phyloP scores from a whole-genome alignment of 257 asterid genomes.

The Hygrophila difformis region DNA sequence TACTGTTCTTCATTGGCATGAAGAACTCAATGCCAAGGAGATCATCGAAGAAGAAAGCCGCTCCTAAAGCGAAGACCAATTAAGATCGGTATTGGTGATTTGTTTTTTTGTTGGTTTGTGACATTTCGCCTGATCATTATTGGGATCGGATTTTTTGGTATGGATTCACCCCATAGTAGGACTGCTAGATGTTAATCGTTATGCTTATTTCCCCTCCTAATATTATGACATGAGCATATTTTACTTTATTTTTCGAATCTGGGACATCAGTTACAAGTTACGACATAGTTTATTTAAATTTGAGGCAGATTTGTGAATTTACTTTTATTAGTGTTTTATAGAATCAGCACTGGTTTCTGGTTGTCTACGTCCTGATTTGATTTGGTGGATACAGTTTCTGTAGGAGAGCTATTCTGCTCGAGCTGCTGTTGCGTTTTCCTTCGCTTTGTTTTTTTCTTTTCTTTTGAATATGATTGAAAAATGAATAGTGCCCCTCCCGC shows the following conservation, averaged over 20 bases:
- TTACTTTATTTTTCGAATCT: too few relatives aligned
- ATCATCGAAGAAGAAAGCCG: constrained; percentile 60
- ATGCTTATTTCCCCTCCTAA: too few relatives aligned
- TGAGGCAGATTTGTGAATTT: not conserved
- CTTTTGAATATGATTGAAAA: too few relatives aligned
- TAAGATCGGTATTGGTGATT: constrained; percentile 23
- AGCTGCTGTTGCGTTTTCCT: too few relatives aligned
- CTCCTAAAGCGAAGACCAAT: constrained; percentile 56
- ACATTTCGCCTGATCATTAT: constrained; percentile 7
- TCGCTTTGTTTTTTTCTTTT: too few relatives aligned
- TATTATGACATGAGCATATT: too few relatives aligned
- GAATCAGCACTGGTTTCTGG: not conserved
- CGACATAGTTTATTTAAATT: constrained; percentile 2
- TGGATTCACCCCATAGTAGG: too few relatives aligned
- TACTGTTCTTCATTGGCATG: constrained; percentile 86
- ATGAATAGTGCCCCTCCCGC: too few relatives aligned
- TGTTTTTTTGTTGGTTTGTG: constrained; percentile 19
- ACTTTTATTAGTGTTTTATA: not conserved
- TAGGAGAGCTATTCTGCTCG: too few relatives aligned
- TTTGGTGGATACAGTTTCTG: not conserved
- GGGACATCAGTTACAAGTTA: too few relatives aligned
- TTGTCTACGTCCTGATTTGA: not conserved
- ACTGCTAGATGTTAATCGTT: too few relatives aligned
- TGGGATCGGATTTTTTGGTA: constrained; percentile 20
- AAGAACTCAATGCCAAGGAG: constrained; percentile 77